Percentiles rank a stretch among this genome's conserved stretches.
phyloP scores from a whole-genome alignment of 441 rosid genomes.

The Omphalea diandra region DNA sequence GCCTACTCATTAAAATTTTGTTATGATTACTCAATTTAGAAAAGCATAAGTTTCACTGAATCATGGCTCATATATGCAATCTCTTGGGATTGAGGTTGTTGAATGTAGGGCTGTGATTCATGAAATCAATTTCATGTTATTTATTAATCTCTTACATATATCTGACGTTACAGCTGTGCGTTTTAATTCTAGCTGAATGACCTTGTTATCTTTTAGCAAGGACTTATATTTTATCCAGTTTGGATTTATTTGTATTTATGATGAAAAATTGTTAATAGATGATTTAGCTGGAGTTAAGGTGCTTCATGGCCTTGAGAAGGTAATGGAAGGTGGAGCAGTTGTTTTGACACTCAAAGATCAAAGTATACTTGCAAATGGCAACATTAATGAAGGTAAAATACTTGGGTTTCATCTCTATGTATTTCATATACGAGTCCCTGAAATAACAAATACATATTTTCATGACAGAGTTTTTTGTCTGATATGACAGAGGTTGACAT shows the following conservation, averaged over 20 bases:
- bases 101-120: neutral
- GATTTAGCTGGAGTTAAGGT: constrained; percentile 85
- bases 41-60: neutral
- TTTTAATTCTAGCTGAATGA: constrained; percentile 13
- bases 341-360: constrained; percentile 97
- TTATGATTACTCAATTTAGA: neutral
- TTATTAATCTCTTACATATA: neutral
- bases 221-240: neutral
- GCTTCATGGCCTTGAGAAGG: constrained; percentile 94
- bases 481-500: constrained; percentile 75
- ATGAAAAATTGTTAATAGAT: constrained; percentile 44
- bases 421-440: constrained; percentile 18
- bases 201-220: constrained; percentile 15
- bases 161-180: neutral
- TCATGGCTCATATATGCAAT: neutral
- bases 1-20: neutral
- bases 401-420: constrained; percentile 17
- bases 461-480: constrained; percentile 41
- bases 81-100: neutral
- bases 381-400: constrained; percentile 74
- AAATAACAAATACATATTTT: constrained; percentile 22
- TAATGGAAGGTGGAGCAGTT: constrained; percentile 94
- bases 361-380: constrained; percentile 80
- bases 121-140: neutral
- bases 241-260: constrained; percentile 13